A percentile compares a stretch with the other conserved stretches of the same genome.
Evolutionary conservation across 2,329 filamentous ascomycete species (phyloP).

Genomic region (Bipolaris bicolor): DNA sequence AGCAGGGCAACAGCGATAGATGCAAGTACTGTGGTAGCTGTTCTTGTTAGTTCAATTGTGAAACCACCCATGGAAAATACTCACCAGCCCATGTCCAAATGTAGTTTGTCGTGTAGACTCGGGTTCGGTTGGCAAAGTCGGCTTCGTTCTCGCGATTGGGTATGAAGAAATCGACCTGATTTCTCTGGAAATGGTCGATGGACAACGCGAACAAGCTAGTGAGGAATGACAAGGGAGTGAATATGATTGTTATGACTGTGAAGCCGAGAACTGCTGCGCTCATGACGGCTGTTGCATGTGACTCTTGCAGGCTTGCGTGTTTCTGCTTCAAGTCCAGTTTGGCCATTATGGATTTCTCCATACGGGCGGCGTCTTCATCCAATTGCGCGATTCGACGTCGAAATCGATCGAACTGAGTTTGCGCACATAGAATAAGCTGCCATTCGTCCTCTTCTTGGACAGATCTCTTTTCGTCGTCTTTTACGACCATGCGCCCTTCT

Average conservation of each 20-base stretch:
- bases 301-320: neutral
- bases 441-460: neutral
- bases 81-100: neutral
- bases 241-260: neutral
- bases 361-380: neutral
- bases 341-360: neutral
- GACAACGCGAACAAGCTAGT: neutral
- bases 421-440: neutral
- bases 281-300: neutral
- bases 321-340: neutral
- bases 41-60: neutral
- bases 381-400: neutral
- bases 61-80: neutral
- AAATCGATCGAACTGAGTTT: neutral
- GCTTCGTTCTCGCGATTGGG: neutral
- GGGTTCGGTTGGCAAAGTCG: neutral
- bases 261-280: neutral
- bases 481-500: neutral
- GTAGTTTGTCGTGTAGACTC: neutral
- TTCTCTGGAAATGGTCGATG: neutral
- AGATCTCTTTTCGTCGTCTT: neutral
- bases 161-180: neutral
- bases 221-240: neutral
- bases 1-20: neutral
- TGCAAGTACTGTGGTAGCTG: neutral